Conservation (phyloP, 805 yeast genomes). For the fission yeast (Schizosaccharomyces pombe) region ASM294v3 CU329670.1:5207001-5207500, state of each 20-base stretch:
- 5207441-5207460: not conserved
- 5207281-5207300: not conserved
- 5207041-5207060: not conserved
- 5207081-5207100: conserved; percentile 2
- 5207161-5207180: not conserved
- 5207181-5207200: not conserved
- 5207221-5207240: too few relatives aligned
- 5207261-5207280: not conserved
- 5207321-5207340: conserved; percentile 1
- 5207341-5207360: not conserved
- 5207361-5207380: not conserved
- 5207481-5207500: not conserved
- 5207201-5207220: not conserved
- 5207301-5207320: conserved; percentile 1
- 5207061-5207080: not conserved
- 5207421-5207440: conserved; percentile 1
- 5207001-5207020: too few relatives aligned
- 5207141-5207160: not conserved
- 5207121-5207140: conserved; percentile 2
- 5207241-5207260: not conserved
- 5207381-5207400: conserved; percentile 1
- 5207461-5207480: not conserved
- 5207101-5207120: not conserved
- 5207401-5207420: conserved; percentile 3
- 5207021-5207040: too few relatives aligned